Evolutionary conservation across 2,329 filamentous ascomycete genomes (phyloP).

Genomic region (Colletotrichum aenigma): DNA sequence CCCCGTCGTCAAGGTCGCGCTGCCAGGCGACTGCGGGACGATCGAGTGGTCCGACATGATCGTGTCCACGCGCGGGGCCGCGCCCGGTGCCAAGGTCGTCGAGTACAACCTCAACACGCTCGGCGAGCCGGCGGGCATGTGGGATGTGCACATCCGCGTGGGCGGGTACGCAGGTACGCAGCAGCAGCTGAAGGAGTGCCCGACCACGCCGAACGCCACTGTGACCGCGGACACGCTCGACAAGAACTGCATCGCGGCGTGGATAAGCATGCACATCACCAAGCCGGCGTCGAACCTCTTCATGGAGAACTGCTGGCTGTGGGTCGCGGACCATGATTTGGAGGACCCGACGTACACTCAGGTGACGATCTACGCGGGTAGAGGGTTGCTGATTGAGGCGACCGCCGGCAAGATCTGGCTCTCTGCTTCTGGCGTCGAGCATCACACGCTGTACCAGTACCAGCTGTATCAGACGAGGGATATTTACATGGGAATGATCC

Average conservation of each 20-base stretch:
- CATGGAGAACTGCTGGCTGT: constrained; percentile 51
- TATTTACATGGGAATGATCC: constrained; percentile 67
- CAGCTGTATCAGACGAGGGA: constrained; percentile 65
- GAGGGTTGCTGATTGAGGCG: constrained; percentile 54
- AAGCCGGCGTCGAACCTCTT: constrained; percentile 39
- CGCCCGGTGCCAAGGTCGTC: constrained; percentile 72
- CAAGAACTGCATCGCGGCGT: constrained; percentile 43
- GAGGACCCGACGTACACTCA: constrained; percentile 52
- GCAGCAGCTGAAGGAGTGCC: constrained; percentile 66
- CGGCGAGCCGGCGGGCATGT: constrained; percentile 59
- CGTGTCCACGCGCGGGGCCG: constrained; percentile 69
- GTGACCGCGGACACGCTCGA: constrained; percentile 11
- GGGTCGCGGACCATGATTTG: constrained; percentile 59
- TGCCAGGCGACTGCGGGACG: constrained; percentile 63
- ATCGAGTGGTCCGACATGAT: constrained; percentile 77
- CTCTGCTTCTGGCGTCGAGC: constrained; percentile 69
- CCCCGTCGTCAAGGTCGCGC: constrained; percentile 71
- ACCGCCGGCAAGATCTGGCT: constrained; percentile 59
- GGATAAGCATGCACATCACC: constrained; percentile 48
- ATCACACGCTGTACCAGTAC: constrained; percentile 72
- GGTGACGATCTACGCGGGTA: constrained; percentile 56
- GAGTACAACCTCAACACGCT: constrained; percentile 71
- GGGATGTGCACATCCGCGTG: constrained; percentile 80
- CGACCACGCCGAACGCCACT: constrained; percentile 44
- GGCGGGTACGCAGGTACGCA: constrained; percentile 74